Evolutionary conservation across 1,139 yeast genomes (phyloP), one percentile per base, ranked within the genome.

Genomic region (Arxiozyma telluris): DNA sequence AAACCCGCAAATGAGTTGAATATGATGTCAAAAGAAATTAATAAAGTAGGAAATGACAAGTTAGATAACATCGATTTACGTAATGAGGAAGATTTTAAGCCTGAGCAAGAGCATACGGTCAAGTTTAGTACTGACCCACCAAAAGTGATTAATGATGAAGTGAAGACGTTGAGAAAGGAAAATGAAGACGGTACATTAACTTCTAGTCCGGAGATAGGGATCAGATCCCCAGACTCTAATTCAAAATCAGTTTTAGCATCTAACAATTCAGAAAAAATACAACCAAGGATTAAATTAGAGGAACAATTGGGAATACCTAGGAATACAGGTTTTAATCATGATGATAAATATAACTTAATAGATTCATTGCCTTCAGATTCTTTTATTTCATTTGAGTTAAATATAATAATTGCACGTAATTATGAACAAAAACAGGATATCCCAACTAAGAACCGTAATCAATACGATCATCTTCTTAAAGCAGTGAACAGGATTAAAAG

Each of bases 91-190:
- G 50, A 48, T 41, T 25, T 41, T 20, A 42, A 48, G 42, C 34
- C 44, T 18, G 64, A 58, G 27, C 41, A 22, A 5, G 61, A 58
- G 38, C 60, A 56, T 25, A 63, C 64, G 5, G 69, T 64, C 0
- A 66, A 63, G 49, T 65, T 66, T 47, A 61, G 59, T 25, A 55
- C 51, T 11, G 61, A 59, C 9, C 61, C 65, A 11, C 65, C 66
- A 4, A 59, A 55, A 30, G 56, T 63, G 8, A 60, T 61, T 7
- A 54, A 57, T 39, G 51, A 50, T 38, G 54, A 53, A 27, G 20
- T 50, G 15, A 41, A 6, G 17, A 34, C 30, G 20, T 34, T 30
- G 2, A 25, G 17, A 9, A 39, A 41, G 27, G 49, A 38, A 17
- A 48, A 50, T 15, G 25, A 39, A 38, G 45, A 43, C 20, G 49